A percentile compares a stretch with the other conserved stretches of the same genome.
Conservation (phyloP, 192 early-diverging fungal species). For the Linnemannia hyalina region DNA sequence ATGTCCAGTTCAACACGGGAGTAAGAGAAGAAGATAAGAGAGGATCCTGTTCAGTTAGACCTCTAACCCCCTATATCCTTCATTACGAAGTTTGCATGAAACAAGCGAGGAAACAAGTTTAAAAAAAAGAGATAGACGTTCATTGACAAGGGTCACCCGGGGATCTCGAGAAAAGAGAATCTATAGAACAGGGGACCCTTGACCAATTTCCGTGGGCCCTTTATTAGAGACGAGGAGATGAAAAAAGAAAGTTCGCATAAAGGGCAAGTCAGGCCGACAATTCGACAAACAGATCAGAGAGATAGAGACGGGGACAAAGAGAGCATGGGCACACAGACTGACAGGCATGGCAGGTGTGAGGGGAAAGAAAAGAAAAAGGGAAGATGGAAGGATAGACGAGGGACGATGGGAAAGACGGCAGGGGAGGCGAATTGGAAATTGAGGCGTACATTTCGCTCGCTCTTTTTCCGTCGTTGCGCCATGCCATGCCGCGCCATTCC, state of each 20-base stretch:
- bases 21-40: too few species aligned
- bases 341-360: not conserved
- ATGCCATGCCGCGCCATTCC: not conserved
- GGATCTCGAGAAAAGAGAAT: too few species aligned
- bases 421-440: not conserved
- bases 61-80: too few species aligned
- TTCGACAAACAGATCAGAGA: not conserved
- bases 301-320: not conserved
- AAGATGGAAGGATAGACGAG: not conserved
- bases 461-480: not conserved
- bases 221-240: not conserved
- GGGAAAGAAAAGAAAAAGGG: not conserved
- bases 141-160: too few species aligned
- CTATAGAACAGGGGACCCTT: not conserved
- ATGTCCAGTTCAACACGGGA: too few species aligned
- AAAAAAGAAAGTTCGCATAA: conserved; percentile 3
- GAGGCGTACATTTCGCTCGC: not conserved
- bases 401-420: not conserved
- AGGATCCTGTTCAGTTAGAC: too few species aligned
- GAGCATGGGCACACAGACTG: not conserved
- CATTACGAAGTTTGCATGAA: too few species aligned
- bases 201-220: not conserved
- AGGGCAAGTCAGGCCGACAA: not conserved
- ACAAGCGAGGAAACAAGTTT: too few species aligned
- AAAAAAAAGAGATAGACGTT: too few species aligned